Evolutionary conservation across 1,284 basidiomycete species (phyloP).

Genomic region (Fomitopsis pinicola): DNA sequence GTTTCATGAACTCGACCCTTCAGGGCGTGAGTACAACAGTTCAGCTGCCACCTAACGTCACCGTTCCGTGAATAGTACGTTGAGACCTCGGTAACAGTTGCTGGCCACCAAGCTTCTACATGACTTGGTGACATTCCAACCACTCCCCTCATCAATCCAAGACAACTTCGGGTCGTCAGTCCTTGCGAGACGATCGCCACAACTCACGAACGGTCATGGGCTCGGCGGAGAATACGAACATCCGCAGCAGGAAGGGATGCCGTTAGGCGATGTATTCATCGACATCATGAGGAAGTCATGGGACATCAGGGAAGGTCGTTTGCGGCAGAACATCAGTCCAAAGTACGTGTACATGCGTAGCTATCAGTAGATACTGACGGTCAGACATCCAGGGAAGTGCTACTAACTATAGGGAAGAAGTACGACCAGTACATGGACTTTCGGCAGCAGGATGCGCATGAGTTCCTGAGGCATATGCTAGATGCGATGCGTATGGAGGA

Average conservation of each 20-base stretch:
- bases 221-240: conserved; percentile 47
- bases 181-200: conserved; percentile 50
- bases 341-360: conserved; percentile 39
- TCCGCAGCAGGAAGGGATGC: conserved; percentile 52
- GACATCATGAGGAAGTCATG: conserved; percentile 54
- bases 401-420: conserved; percentile 73
- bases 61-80: neutral
- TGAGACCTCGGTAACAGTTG: conserved; percentile 36
- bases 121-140: conserved; percentile 54
- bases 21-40: conserved; percentile 43
- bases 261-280: conserved; percentile 62
- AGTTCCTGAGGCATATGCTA: conserved; percentile 83
- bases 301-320: conserved; percentile 47
- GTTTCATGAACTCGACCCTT: conserved; percentile 90
- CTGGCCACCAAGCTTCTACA: conserved; percentile 62
- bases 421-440: conserved; percentile 93
- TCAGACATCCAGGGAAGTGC: conserved; percentile 40
- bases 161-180: conserved; percentile 34
- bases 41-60: neutral
- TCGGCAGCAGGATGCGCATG: conserved; percentile 93
- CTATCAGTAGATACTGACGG: neutral
- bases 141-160: conserved; percentile 38
- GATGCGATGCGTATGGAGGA: conserved; percentile 97
- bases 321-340: conserved; percentile 54
- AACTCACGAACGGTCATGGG: conserved; percentile 62